Base-by-base conservation (phyloP, 2,329 filamentous ascomycete species). In the Eurotiales sp. region DNA sequence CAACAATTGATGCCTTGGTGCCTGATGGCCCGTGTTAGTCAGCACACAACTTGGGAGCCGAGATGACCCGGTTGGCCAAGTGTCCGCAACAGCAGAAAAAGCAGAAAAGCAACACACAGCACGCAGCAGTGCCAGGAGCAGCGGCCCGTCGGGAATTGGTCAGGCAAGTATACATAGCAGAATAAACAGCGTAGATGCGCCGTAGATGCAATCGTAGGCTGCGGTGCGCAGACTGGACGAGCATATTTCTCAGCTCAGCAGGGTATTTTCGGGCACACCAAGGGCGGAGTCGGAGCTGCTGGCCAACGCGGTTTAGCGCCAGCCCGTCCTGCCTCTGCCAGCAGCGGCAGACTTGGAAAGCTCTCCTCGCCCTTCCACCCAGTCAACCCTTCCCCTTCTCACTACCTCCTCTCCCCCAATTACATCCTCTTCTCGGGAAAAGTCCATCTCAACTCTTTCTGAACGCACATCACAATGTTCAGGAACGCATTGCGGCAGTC, bases 401-500 rank as follows among this genome's bases (percentile, higher is more conserved):
- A 63, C 63, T 61, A 63, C 63, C 40, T 51, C 30, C 30, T 34
- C 42, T 46, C 48, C 42, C 63, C 64, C 67, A 70, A 70, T 70
- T 69, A 65, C 63, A 64, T 68, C 66, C 66, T 69, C 58, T 58
- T 64, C 32, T 64, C 63, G 68, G 65, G 67, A 65, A 66, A 67
- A 66, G 39, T 62, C 62, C 63, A 65, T 71, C 70, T 73, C 68
- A 63, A 61, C 69, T 64, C 65, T 50, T 42, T 69, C 66, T 68
- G 64, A 66, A 69, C 69, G 63, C 62, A 61, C 58, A 60, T 74
- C 74, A 82, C 76, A 79, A 96, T 97, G 92, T 95, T 96, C 84
- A 90, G 92, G 81, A 95, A 88, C 86, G 91, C 92, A 82, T 84
- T 97, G 80, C 86, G 91, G 82, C 90, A 95, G 83, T 95, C 90